Conservation (phyloP, 169 alveolate genomes). For the Babesia caballi region DNA sequence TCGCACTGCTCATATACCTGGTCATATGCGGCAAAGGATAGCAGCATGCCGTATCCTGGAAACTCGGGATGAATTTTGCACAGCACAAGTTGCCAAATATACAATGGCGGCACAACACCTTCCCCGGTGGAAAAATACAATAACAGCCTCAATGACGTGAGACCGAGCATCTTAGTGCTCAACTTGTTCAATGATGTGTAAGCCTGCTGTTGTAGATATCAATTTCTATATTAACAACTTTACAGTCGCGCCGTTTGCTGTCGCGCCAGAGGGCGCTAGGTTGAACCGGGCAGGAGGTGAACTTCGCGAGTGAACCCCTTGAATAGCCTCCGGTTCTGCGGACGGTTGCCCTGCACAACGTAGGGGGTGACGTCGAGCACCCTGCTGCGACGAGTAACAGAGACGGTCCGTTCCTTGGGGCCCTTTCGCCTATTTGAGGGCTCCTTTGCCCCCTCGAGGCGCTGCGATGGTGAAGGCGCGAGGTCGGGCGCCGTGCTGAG, state of each 20-base stretch:
- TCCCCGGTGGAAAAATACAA: not conserved
- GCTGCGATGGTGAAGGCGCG: not conserved
- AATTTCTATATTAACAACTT: no score
- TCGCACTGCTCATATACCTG: constrained; percentile 26
- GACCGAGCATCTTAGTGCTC: no score
- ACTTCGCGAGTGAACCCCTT: constrained; percentile 32
- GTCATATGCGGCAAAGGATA: constrained; percentile 60
- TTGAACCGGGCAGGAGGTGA: constrained; percentile 28
- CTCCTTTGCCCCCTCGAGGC: not conserved
- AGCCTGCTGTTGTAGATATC: no score
- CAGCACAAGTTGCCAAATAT: no score
- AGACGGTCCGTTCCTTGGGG: constrained; percentile 1
- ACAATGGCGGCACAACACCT: no score
- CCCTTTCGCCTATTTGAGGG: not conserved
- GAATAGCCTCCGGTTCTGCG: constrained; percentile 6
- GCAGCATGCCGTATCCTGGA: no score
- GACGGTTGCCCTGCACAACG: not conserved
- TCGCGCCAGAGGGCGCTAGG: not conserved
- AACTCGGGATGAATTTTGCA: no score
- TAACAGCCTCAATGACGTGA: no score
- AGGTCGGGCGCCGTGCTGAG: not conserved
- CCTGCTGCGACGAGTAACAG: not conserved
- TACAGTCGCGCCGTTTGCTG: no score
- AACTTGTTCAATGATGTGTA: no score
- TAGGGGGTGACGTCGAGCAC: not conserved